These are phyloP conservation scores for Erythrophleum fordii DNA, from an alignment of 306 rosid genomes.

Conservation along the genomic window DNA sequence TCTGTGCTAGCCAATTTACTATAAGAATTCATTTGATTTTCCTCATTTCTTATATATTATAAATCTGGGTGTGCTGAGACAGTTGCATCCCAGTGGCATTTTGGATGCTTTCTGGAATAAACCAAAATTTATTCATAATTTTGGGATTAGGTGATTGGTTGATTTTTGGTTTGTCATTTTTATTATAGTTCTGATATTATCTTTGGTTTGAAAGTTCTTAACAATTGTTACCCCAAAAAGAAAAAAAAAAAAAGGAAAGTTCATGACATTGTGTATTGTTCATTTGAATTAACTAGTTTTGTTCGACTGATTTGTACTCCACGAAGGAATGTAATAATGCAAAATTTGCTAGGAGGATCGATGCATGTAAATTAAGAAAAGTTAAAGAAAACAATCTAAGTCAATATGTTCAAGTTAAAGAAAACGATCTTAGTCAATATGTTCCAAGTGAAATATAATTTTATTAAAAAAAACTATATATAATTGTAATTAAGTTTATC, in stretches of 20 bases:
- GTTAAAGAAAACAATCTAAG: neutral
- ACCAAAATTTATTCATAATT: conserved; percentile 12
- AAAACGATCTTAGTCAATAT: neutral
- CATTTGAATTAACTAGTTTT: neutral
- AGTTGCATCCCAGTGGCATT: conserved; percentile 13
- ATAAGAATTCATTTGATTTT: conserved; percentile 15
- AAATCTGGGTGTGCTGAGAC: conserved; percentile 32
- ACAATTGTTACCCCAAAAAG: too few relatives aligned
- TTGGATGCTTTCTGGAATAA: conserved; percentile 12
- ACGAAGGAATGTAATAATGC: neutral
- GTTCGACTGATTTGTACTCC: neutral
- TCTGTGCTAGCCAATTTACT: conserved; percentile 4
- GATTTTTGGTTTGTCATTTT: conserved; percentile 12
- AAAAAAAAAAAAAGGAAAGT: too few relatives aligned
- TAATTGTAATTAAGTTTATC: too few relatives aligned
- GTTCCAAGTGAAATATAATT: too few relatives aligned
- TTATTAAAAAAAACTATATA: too few relatives aligned
- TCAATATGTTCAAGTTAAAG: too few relatives aligned
- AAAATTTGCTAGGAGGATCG: neutral
- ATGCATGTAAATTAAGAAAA: neutral
- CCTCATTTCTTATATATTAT: neutral
- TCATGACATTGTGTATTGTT: neutral
- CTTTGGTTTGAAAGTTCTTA: too few relatives aligned
- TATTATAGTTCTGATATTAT: neutral
- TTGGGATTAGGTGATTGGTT: neutral